Evolutionary conservation across 169 alveolate genomes (phyloP), one percentile per base, ranked within the genome.

Genomic region (Plasmodium yoelii): DNA sequence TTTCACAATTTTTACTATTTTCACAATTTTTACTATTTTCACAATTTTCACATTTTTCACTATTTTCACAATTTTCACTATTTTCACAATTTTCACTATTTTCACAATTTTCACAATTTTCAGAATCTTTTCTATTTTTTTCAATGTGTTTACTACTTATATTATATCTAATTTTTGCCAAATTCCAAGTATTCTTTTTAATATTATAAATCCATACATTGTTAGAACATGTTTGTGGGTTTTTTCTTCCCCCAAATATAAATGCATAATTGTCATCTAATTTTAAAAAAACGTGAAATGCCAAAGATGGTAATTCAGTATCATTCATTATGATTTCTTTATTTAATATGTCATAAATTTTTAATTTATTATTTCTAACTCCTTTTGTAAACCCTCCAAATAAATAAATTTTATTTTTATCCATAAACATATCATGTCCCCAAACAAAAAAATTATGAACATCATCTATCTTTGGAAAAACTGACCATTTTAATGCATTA

Each of bases 371-470:
- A 80, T 60, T 80, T 71, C 90, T 49, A 15, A 67, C 72, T 13
- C 84, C 90, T 56, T 80, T 80, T 39, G 57, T 57, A 53, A 80
- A 80, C 2, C 90, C 90, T 6, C 90, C 90, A 67, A 53, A 80
- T 19, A 80, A 18, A 70, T 80, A 80, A 55, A 80, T 80, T 59
- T 67, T 80, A 44, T 61, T 70, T 70, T 80, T 59, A 10, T 53
- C 49, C 47, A 82, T 82, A 51, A 82, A 82, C 84, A 82, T 82
- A 47, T 82, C 90, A 53, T 82, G 90, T 4, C 90, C 90, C 90
- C 90, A 82, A 13, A 65, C 82, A 59, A 82, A 82, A 49, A 82
- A 53, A 22, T 82, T 82, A 6, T 82, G 84, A 7, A 82, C 53
- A 34, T 82, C 60, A 26, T 12, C 15, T 24, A 53, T 70, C 67